Base-by-base conservation (phyloP, 1,139 yeast genomes). In the Williopsis jadinii region DNA sequence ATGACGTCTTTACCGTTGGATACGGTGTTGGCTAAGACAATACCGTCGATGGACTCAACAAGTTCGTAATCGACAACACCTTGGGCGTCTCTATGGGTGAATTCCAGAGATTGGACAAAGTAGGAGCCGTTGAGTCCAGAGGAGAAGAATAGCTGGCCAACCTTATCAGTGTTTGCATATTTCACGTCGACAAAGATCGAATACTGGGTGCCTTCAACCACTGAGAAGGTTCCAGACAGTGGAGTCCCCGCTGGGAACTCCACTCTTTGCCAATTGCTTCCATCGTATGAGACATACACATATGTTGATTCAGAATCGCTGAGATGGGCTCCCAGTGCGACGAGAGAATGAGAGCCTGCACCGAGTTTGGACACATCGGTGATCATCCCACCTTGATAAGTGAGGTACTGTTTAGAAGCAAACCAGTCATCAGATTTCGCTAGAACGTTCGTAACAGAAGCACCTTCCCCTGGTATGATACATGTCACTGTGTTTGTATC, bases 21-120 rank as follows among this genome's bases (percentile, higher is more conserved):
- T 4, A 62, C 62, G 13, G 64, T 52, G 50, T 75, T 75, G n/a
- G 78, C 74, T 37, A 83, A 55, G 73, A 84, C 73, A 15, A 78
- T 72, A n/a, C 90, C 92, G 44, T 81, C 87, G 35, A 82, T 67
- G 29, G 68, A 69, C 47, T 77, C 71, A 5, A 80, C 70, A 43
- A 74, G 71, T 39, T 67, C 68, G 28, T 78, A 61, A 27, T 72
- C 69, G 3, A 63, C 62, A 39, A 58, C 43, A 3, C 70, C 73
- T 4, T 53, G 26, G 8, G 45, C 35, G 28, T 68, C 70, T 35
- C 71, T 64, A 39, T 66, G 63, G 14, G 77, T 70, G 41, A 70
- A 61, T 26, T 72, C 75, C 36, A 76, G 56, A 10, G 74, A 56
- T 44, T 68, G 67, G 6, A 65, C 64, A 56, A 76, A 81, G 43